These are phyloP conservation scores for Agaricus blazei DNA, from an alignment of 768 basidiomycete species.

Conservation along the genomic window DNA sequence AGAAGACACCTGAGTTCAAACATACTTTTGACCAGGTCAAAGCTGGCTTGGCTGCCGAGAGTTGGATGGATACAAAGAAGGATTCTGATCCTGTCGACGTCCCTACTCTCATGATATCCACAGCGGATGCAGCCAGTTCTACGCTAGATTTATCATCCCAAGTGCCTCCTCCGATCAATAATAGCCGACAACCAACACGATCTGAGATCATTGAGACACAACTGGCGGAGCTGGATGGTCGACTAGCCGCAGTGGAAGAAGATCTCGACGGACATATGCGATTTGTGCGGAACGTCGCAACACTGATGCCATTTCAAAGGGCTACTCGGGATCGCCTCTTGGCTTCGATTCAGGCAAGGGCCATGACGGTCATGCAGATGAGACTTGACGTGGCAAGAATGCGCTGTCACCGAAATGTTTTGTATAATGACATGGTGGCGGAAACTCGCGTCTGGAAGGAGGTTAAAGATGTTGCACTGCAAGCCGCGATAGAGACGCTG, in stretches of 20 bases:
- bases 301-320: conserved; percentile 84
- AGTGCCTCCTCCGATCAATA: conserved; percentile 19
- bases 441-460: conserved; percentile 64
- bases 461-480: conserved; percentile 67
- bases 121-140: neutral
- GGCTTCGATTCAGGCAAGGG: conserved; percentile 51
- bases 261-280: conserved; percentile 68
- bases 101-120: neutral
- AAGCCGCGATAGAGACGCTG: conserved; percentile 65
- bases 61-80: conserved; percentile 2
- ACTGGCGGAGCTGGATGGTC: conserved; percentile 59
- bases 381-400: conserved; percentile 73
- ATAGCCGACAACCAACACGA: conserved; percentile 42
- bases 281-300: conserved; percentile 73
- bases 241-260: conserved; percentile 45
- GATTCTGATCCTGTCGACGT: neutral
- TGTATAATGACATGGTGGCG: conserved; percentile 68
- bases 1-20: conserved; percentile 63
- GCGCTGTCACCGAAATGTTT: conserved; percentile 70
- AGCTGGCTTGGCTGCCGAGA: conserved; percentile 66
- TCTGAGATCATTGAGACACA: conserved; percentile 54
- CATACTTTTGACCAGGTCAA: conserved; percentile 86
- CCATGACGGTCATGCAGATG: conserved; percentile 58
- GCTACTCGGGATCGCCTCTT: conserved; percentile 76
- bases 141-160: conserved; percentile 11